Conservation (phyloP, 805 yeast genomes). For the Barnettozyma siamensis region DNA sequence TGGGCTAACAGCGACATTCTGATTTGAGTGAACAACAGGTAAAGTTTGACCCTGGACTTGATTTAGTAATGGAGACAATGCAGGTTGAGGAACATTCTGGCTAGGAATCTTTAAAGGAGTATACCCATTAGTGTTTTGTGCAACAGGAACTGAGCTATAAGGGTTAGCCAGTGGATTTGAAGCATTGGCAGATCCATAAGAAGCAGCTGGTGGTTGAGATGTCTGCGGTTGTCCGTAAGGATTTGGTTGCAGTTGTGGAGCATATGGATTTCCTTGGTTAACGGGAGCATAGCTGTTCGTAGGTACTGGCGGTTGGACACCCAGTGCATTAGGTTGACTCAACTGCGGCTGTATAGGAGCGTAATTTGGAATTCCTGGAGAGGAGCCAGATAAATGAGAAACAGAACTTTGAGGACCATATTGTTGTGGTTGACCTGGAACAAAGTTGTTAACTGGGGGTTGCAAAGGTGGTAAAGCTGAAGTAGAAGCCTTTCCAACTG, state of each 20-base stretch:
- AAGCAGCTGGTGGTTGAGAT: not conserved
- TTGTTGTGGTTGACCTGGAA: not conserved
- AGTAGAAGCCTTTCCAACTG: not conserved
- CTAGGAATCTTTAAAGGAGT: not conserved
- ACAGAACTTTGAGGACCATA: no score
- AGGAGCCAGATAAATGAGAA: not conserved
- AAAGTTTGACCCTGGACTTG: slow-evolving; percentile 1
- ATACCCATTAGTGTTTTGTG: not conserved
- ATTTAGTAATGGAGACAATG: slow-evolving; percentile 8
- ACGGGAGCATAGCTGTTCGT: not conserved
- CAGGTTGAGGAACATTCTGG: slow-evolving; percentile 4
- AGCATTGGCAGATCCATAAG: no score
- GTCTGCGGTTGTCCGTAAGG: slow-evolving; percentile 12
- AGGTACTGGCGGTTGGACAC: not conserved
- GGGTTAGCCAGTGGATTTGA: no score
- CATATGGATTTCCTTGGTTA: slow-evolving; percentile 24
- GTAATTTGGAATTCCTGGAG: not conserved
- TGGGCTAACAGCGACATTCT: not conserved
- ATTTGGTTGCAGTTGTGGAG: slow-evolving; percentile 15
- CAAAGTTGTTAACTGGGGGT: not conserved
- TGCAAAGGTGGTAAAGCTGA: not conserved
- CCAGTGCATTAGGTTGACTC: not conserved
- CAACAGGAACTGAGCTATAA: no score
- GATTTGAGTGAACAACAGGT: not conserved
- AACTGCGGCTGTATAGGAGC: not conserved